phyloP scores from a whole-genome alignment of 2,329 filamentous ascomycete species.

The Penicillium sumatraense region DNA sequence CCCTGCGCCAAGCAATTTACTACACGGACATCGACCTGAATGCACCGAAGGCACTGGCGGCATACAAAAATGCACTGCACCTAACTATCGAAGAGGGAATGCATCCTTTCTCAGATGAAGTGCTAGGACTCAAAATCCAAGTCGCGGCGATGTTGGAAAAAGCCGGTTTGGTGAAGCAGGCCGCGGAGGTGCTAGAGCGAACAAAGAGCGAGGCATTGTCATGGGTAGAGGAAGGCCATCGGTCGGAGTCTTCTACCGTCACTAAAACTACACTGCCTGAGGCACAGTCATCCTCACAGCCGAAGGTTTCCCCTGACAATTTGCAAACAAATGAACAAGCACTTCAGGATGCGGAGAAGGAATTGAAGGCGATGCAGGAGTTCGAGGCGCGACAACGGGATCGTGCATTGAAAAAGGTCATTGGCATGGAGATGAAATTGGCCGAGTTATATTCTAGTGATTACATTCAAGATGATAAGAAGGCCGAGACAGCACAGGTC shows the following conservation, averaged over 20 bases:
- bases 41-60: slow-evolving; percentile 76
- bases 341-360: slow-evolving; percentile 27
- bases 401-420: slow-evolving; percentile 71
- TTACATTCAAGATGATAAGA: slow-evolving; percentile 73
- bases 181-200: slow-evolving; percentile 78
- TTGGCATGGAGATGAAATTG: slow-evolving; percentile 80
- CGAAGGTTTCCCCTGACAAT: slow-evolving; percentile 24
- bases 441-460: slow-evolving; percentile 80
- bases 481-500: slow-evolving; percentile 74
- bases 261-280: slow-evolving; percentile 13
- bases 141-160: slow-evolving; percentile 80
- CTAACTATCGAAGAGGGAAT: slow-evolving; percentile 74
- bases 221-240: slow-evolving; percentile 38
- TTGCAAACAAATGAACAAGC: slow-evolving; percentile 24
- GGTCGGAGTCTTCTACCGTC: slow-evolving; percentile 20
- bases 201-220: slow-evolving; percentile 69
- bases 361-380: slow-evolving; percentile 29
- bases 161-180: slow-evolving; percentile 69
- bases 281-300: slow-evolving; percentile 18
- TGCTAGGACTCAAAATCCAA: slow-evolving; percentile 86
- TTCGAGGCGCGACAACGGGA: slow-evolving; percentile 56
- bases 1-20: slow-evolving; percentile 82
- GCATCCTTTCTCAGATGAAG: slow-evolving; percentile 88
- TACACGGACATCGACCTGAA: slow-evolving; percentile 79
- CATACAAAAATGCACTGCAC: slow-evolving; percentile 79